Evolutionary conservation across 2,329 filamentous ascomycete genomes (phyloP).

Genomic region (Diplodia mutila): DNA sequence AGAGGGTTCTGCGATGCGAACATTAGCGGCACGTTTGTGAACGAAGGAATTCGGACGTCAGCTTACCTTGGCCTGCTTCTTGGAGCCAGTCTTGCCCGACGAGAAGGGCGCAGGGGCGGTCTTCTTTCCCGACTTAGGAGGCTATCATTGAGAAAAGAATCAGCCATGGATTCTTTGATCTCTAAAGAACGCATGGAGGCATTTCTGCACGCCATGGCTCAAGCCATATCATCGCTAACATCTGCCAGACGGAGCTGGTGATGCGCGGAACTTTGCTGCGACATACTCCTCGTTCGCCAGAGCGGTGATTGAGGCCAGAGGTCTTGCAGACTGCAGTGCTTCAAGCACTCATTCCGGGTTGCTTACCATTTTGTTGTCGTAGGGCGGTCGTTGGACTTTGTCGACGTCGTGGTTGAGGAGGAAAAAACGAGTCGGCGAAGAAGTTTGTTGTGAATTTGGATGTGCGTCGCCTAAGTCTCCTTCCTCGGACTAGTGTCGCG

Average conservation of each 20-base stretch:
- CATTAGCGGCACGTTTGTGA: not conserved
- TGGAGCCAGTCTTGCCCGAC: conserved; percentile 85
- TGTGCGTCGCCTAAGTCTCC: conserved; percentile 9
- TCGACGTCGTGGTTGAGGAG: conserved; percentile 25
- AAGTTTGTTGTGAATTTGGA: conserved; percentile 21
- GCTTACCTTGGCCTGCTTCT: conserved; percentile 97
- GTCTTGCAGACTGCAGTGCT: conserved; percentile 9
- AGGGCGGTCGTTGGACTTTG: conserved; percentile 24
- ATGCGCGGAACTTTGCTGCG: conserved; percentile 25
- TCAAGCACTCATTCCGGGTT: conserved; percentile 4
- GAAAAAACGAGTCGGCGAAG: conserved; percentile 1
- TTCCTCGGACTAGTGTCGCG: not conserved
- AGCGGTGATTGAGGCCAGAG: conserved; percentile 10
- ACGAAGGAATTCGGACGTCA: not conserved
- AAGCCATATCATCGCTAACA: conserved; percentile 26
- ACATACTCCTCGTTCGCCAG: conserved; percentile 5
- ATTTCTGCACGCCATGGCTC: conserved; percentile 22
- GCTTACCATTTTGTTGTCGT: conserved; percentile 27
- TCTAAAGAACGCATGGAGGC: conserved; percentile 23
- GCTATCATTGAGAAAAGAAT: conserved; percentile 99
- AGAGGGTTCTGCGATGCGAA: conserved; percentile 81
- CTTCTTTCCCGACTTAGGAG: conserved; percentile 96
- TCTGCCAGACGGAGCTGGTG: conserved; percentile 3
- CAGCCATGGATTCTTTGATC: conserved; percentile 62
- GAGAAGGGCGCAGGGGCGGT: conserved; percentile 95